Evolutionary conservation across 2,329 filamentous ascomycete species (phyloP), one percentile per base, ranked within the genome.

Genomic region (Emmonsia crescens): DNA sequence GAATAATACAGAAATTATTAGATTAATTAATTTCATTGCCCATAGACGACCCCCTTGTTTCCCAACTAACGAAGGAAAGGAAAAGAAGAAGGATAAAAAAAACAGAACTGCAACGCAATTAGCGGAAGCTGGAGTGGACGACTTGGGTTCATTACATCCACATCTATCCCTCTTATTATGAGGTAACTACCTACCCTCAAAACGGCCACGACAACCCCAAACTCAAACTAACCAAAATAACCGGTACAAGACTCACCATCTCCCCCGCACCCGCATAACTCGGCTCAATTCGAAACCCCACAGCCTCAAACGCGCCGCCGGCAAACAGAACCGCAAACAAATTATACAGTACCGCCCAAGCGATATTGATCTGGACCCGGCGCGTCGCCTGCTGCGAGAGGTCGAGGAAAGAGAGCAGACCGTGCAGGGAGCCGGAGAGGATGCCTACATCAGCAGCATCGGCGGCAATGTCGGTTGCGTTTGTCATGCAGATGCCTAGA

Each of bases 321-420:
- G 83, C 87, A 0, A 91, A 77, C 49, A 89, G 73, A 3, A 92
- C 77, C 0, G 88, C 88, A 60, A 87, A 79, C 1, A 84, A 58
- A 66, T 92, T 92, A 74, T 91, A 92, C 0, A 88, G 72, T 42
- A 82, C 82, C 40, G 83, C 82, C 88, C 88, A 91, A 0, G 68
- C 75, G 69, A 91, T 89, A 69, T 91, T 91, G 74, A 89, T 83
- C 21, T 75, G 69, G 65, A 87, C 81, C n/a, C 85, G 76, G 12
- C 69, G 63, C 46, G 78, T 74, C 0, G 80, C 72, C 1, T 71
- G 72, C 16, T 66, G 67, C 1, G 77, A 80, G 1, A 87, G 70
- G 52, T 83, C 78, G 1, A 91, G 79, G 40, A 86, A 74, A 0
- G 78, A 77, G 0, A 85, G 68, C 1, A 93, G 73, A 0, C 85